Evolutionary conservation across 2,329 filamentous ascomycete genomes (phyloP), one percentile per base, ranked within the genome.

Genomic region (Microthyrium microscopicum): DNA sequence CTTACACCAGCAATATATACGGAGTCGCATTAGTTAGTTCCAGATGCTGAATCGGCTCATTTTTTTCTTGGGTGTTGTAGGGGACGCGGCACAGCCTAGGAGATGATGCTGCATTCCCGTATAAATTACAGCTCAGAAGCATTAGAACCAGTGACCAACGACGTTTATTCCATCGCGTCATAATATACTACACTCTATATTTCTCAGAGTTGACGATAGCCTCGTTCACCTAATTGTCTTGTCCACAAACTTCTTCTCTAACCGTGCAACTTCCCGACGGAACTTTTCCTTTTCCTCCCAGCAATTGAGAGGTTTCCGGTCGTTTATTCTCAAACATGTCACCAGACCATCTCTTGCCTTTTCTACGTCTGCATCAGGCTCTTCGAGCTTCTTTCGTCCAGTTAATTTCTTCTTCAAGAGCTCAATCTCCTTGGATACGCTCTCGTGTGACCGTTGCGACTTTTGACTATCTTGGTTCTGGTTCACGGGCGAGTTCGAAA

Each of bases 251-350:
- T 66, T 66, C 58, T 73, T 77, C 69, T 94, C 87, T 57, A 94
- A 56, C 60, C 72, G 73, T 45, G 79, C 73, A 32, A 95, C 85
- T 65, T 92, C 82, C 47, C 70, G 68, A 70, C 85, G 92, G 57
- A 95, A 95, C 15, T 64, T 66, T 61, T 91, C 78, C 17, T 94
- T 83, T 68, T 94, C 84, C 57, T 75, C 69, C 79, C 81, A 94
- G 68, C 87, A 95, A 62, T 94, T 81, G 51, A 94, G 62, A 52
- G 87, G 85, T 54, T 83, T 70, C 42, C 83, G 68, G 57, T 94
- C 85, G 55, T 94, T 77, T 49, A 77, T 67, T 40, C 79, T 66
- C 62, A 95, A 62, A 54, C 87, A 95, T 46, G 70, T 68, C 41
- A 89, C 71, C 36, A 94, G 73, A 39, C 76, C 72, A 44, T 70